phyloP scores from a whole-genome alignment of 257 asterid genomes.

The Prunella vulgaris region DNA sequence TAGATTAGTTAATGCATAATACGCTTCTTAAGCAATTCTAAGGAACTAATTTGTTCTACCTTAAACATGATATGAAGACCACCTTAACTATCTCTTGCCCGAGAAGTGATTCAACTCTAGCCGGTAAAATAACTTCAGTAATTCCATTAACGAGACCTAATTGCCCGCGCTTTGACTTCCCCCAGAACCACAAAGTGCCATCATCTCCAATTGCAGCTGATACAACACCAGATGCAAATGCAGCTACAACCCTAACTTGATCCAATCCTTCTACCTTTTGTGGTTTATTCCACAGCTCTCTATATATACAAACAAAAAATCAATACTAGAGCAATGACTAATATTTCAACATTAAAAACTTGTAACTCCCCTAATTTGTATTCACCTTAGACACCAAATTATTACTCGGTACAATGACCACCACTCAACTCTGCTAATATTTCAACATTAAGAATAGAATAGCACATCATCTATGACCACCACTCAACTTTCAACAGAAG shows the following conservation, averaged over 20 bases:
- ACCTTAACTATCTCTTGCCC: constrained; percentile 86
- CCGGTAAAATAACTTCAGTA: constrained; percentile 54
- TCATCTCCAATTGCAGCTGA: constrained; percentile 79
- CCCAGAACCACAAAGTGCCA: constrained; percentile 98
- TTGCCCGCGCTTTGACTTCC: constrained; percentile 92
- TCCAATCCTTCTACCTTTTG: constrained; percentile 61
- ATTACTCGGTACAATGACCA: no score
- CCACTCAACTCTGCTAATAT: no score
- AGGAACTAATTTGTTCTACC: constrained; percentile 39
- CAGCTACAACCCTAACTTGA: constrained; percentile 51
- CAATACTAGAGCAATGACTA: background rate
- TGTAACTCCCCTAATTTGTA: no score
- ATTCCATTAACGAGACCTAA: constrained; percentile 68
- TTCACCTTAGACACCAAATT: no score
- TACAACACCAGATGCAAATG: constrained; percentile 82
- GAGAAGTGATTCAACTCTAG: constrained; percentile 61
- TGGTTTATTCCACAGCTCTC: constrained; percentile 77
- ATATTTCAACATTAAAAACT: no score
- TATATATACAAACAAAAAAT: constrained; percentile 15
- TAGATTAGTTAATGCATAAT: background rate
- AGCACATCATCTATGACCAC: no score
- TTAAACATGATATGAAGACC: constrained; percentile 43
- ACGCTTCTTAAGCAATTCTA: background rate
- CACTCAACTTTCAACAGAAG: no score
- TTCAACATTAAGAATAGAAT: no score